These are phyloP conservation scores for Diversispora epigaea DNA, from an alignment of 192 early-diverging fungal genomes.

Conservation along the genomic window DNA sequence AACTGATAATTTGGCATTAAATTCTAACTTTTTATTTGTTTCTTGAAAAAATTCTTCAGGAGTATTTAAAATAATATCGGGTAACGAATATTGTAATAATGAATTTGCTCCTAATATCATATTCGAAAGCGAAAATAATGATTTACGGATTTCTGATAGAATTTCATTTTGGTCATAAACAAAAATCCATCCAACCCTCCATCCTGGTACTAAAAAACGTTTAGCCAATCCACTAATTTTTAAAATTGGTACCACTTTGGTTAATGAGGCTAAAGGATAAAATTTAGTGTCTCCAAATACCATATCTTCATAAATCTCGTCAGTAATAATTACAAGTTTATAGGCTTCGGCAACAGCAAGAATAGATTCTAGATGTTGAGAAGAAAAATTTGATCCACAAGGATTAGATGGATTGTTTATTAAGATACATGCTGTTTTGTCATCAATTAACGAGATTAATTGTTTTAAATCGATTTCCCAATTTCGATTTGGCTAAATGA, in stretches of 20 bases:
- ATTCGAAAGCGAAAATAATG: conserved; percentile 70
- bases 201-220: conserved; percentile 88
- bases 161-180: conserved; percentile 69
- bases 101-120: conserved; percentile 82
- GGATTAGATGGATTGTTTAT: conserved; percentile 95
- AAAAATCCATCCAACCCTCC: conserved; percentile 88
- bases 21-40: conserved; percentile 68
- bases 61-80: conserved; percentile 72
- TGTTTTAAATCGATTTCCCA: conserved; percentile 86
- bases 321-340: conserved; percentile 80
- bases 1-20: conserved; percentile 66
- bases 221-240: conserved; percentile 85
- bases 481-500: conserved; percentile 62
- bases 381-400: conserved; percentile 83
- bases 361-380: conserved; percentile 69
- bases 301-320: conserved; percentile 92
- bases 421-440: conserved; percentile 74
- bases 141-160: conserved; percentile 67
- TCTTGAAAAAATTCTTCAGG: conserved; percentile 66
- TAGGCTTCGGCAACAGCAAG: conserved; percentile 70
- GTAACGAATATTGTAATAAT: conserved; percentile 72
- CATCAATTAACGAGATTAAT: conserved; percentile 77
- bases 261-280: conserved; percentile 69
- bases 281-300: conserved; percentile 67
- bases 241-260: conserved; percentile 79